phyloP scores from a whole-genome alignment of 352 stramenopile species.

The Phytophthora cactorum region DNA sequence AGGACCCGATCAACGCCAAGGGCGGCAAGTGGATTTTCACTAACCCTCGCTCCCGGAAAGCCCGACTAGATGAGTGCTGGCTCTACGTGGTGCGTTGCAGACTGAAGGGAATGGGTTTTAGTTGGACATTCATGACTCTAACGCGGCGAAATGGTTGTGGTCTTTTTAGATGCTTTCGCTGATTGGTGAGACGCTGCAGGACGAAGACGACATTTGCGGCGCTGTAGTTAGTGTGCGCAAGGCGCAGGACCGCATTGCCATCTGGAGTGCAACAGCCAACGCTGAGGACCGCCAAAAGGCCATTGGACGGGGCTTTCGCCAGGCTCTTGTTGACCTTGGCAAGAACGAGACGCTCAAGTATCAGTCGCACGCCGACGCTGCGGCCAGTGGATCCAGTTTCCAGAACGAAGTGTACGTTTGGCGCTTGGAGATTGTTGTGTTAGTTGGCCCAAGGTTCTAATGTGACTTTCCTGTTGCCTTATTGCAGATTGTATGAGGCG shows the following conservation, averaged over 20 bases:
- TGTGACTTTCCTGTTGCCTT: constrained; percentile 7
- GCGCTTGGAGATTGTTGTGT: constrained; percentile 3
- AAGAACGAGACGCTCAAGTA: constrained; percentile 92
- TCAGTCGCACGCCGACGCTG: constrained; percentile 87
- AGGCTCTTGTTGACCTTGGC: constrained; percentile 79
- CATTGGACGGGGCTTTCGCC: constrained; percentile 84
- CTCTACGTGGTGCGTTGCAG: constrained; percentile 89
- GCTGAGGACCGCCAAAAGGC: constrained; percentile 78
- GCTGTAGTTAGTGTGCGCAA: constrained; percentile 96
- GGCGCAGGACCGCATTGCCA: constrained; percentile 94
- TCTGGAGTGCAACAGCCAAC: constrained; percentile 92
- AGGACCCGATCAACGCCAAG: constrained; percentile 94
- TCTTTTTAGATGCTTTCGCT: constrained; percentile 90
- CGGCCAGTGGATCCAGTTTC: constrained; percentile 89
- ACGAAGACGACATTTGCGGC: constrained; percentile 95
- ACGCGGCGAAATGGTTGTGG: neutral
- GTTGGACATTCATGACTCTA: neutral
- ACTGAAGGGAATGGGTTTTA: neutral
- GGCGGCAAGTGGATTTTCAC: constrained; percentile 98
- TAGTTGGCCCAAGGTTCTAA: constrained; percentile 8
- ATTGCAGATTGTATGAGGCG: constrained; percentile 84
- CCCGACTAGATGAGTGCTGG: constrained; percentile 96
- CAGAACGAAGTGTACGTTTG: constrained; percentile 91
- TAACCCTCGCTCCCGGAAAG: constrained; percentile 93
- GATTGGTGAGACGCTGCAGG: constrained; percentile 96